These are phyloP conservation scores for Blastobotrys petasosporus DNA, from an alignment of 1,139 yeast species.

Conservation along the genomic window DNA sequence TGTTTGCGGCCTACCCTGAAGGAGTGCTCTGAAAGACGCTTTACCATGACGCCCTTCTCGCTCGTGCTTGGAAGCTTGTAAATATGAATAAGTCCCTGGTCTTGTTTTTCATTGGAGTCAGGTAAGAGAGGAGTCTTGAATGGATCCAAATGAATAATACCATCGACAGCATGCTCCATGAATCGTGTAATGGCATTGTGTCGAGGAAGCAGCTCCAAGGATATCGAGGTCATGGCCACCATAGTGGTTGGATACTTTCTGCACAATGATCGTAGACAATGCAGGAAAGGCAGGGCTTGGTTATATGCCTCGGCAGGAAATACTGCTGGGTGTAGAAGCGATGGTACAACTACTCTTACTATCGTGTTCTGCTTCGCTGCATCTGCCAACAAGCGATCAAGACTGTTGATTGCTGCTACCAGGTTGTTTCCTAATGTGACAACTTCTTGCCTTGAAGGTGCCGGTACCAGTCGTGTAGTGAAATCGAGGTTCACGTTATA, in stretches of 20 bases:
- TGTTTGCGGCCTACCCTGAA: constrained; percentile 77
- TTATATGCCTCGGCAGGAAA: constrained; percentile 53
- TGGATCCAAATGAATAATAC: constrained; percentile 72
- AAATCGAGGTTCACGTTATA: constrained; percentile 43
- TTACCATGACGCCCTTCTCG: constrained; percentile 75
- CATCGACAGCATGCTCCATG: constrained; percentile 60
- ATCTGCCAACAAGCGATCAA: constrained; percentile 13
- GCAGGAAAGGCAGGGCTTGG: constrained; percentile 56
- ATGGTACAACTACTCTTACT: constrained; percentile 67
- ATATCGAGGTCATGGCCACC: constrained; percentile 50
- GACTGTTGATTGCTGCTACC: constrained; percentile 6
- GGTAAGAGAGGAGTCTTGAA: constrained; percentile 70
- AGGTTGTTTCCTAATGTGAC: constrained; percentile 18
- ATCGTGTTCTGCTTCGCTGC: constrained; percentile 31
- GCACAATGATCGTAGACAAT: constrained; percentile 51
- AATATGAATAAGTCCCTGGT: constrained; percentile 78
- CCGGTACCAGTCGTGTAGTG: constrained; percentile 61
- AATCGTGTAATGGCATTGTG: constrained; percentile 44
- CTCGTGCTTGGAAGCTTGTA: constrained; percentile 65
- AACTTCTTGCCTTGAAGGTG: constrained; percentile 46
- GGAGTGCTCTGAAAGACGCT: constrained; percentile 70
- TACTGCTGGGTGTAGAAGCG: constrained; percentile 69
- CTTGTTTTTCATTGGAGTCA: constrained; percentile 29
- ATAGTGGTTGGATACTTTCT: constrained; percentile 45
- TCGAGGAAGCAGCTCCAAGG: constrained; percentile 65